These are phyloP conservation scores for Pseudogymnoascus sp. DNA, from an alignment of 2,329 filamentous ascomycete species.

Conservation along the genomic window DNA sequence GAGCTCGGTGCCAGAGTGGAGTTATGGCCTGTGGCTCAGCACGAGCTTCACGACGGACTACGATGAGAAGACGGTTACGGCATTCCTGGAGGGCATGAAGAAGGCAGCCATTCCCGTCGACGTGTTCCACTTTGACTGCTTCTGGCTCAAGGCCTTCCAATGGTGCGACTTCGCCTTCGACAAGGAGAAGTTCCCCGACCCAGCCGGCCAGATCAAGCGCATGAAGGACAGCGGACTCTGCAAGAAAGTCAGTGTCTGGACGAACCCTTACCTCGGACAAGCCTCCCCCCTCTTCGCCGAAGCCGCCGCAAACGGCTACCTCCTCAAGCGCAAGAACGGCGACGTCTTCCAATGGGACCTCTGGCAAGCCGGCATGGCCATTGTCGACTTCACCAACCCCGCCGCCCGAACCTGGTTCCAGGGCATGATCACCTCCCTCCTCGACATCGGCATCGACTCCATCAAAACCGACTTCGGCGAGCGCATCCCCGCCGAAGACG, in stretches of 20 bases:
- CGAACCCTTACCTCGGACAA: slow-evolving; percentile 57
- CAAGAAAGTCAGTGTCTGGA: slow-evolving; percentile 51
- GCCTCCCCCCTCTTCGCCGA: slow-evolving; percentile 52
- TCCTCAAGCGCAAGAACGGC: slow-evolving; percentile 53
- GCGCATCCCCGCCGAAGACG: slow-evolving; percentile 50
- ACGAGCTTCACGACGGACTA: slow-evolving; percentile 62
- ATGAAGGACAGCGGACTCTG: slow-evolving; percentile 45
- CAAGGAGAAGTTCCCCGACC: slow-evolving; percentile 51
- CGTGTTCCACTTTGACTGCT: slow-evolving; percentile 59
- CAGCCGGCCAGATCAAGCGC: slow-evolving; percentile 46
- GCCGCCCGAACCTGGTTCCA: slow-evolving; percentile 51
- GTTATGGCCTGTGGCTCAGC: slow-evolving; percentile 69
- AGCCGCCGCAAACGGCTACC: slow-evolving; percentile 50
- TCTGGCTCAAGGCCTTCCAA: slow-evolving; percentile 58
- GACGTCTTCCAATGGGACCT: slow-evolving; percentile 59
- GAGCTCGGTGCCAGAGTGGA: slow-evolving; percentile 63
- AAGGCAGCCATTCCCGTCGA: slow-evolving; percentile 50
- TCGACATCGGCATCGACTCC: slow-evolving; percentile 53
- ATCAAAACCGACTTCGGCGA: slow-evolving; percentile 62
- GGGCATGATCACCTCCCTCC: slow-evolving; percentile 45
- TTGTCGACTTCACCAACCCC: slow-evolving; percentile 59
- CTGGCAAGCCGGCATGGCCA: slow-evolving; percentile 59
- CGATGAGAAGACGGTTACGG: slow-evolving; percentile 51
- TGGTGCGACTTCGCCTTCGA: slow-evolving; percentile 61
- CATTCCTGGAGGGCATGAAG: slow-evolving; percentile 54